Evolutionary conservation across 352 stramenopile species (phyloP).

Genomic region (Salisapilia sapeloensis): DNA sequence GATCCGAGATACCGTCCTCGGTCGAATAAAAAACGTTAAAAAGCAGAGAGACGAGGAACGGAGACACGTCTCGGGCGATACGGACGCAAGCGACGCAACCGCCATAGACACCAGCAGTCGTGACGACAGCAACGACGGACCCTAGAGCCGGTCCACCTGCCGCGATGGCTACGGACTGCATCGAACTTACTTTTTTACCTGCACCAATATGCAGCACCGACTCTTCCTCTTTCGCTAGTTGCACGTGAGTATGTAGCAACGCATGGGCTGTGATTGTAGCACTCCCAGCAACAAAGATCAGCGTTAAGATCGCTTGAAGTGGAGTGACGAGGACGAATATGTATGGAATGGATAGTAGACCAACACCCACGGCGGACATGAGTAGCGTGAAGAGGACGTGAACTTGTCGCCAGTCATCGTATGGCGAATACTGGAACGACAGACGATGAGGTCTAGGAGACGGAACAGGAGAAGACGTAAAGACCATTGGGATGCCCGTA

Average conservation of each 20-base stretch:
- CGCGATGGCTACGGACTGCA: constrained; percentile 41
- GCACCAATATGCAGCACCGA: constrained; percentile 20
- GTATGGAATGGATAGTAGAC: constrained; percentile 54
- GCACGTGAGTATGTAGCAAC: constrained; percentile 36
- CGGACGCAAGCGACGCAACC: constrained; percentile 52
- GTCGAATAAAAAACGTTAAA: no score
- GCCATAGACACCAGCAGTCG: constrained; percentile 47
- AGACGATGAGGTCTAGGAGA: constrained; percentile 34
- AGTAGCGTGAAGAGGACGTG: constrained; percentile 65
- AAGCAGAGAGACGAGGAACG: constrained; percentile 27
- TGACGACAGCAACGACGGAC: constrained; percentile 47
- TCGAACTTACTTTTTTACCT: constrained; percentile 30
- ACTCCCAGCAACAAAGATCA: constrained; percentile 24
- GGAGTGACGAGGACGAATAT: constrained; percentile 37
- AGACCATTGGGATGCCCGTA: constrained; percentile 50
- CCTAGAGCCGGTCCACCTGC: constrained; percentile 27
- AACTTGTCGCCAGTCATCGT: constrained; percentile 18
- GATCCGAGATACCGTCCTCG: constrained; percentile 3
- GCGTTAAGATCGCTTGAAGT: constrained; percentile 15
- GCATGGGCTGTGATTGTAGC: constrained; percentile 43
- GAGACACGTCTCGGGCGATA: constrained; percentile 46
- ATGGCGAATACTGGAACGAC: constrained; percentile 17
- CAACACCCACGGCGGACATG: constrained; percentile 57
- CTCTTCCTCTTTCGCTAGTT: constrained; percentile 26
- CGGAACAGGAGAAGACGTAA: constrained; percentile 24